A percentile compares a stretch with the other conserved stretches of the same genome.
phyloP scores from a whole-genome alignment of 2,329 filamentous ascomycete species.

The Penicillium freii region DNA sequence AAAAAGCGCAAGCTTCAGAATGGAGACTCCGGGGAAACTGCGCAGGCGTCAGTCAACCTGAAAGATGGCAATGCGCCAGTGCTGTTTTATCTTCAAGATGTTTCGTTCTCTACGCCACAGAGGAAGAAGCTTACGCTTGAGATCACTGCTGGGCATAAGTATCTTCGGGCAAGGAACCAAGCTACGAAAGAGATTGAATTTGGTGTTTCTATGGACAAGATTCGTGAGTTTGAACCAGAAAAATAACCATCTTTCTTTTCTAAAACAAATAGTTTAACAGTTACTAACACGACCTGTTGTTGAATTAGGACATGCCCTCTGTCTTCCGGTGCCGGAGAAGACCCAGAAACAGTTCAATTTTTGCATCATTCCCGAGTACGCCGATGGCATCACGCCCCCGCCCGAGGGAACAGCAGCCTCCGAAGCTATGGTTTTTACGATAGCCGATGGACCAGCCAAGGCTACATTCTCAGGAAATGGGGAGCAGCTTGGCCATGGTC shows the following conservation, averaged over 20 bases:
- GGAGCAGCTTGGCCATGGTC: conserved; percentile 44
- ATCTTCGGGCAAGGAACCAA: conserved; percentile 51
- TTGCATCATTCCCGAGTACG: conserved; percentile 56
- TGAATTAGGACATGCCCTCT: conserved; percentile 54
- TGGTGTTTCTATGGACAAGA: conserved; percentile 49
- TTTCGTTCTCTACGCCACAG: conserved; percentile 62
- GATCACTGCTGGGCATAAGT: conserved; percentile 47
- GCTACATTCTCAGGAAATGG: conserved; percentile 44
- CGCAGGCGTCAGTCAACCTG: conserved; percentile 32
- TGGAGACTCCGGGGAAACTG: conserved; percentile 28
- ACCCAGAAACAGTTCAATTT: conserved; percentile 63
- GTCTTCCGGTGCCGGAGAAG: conserved; percentile 64
- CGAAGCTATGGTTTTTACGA: conserved; percentile 61
- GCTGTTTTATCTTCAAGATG: conserved; percentile 52
- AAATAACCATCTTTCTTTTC: background rate
- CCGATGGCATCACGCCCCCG: conserved; percentile 48
- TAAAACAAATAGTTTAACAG: background rate
- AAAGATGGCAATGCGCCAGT: conserved; percentile 33
- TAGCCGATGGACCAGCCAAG: conserved; percentile 54
- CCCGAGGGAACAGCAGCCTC: conserved; percentile 44
- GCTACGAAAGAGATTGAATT: conserved; percentile 54
- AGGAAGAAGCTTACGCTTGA: conserved; percentile 64
- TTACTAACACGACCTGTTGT: conserved; percentile 8
- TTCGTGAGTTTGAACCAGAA: conserved; percentile 41
- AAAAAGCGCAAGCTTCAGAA: conserved; percentile 54